Evolutionary conservation across 441 rosid genomes (phyloP).

Genomic region (Pelargonium australe): DNA sequence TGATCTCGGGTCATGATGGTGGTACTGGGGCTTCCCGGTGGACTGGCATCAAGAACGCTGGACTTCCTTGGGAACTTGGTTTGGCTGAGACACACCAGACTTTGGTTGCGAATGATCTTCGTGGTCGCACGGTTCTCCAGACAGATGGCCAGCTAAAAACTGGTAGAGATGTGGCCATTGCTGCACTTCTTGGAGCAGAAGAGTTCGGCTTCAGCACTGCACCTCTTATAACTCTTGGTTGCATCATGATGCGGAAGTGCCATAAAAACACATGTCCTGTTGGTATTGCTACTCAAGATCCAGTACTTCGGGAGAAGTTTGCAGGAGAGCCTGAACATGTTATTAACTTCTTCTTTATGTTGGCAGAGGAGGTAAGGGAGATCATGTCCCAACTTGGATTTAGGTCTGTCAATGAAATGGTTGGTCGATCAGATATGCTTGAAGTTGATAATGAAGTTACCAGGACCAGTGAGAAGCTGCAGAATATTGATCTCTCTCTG

Average conservation of each 20-base stretch:
- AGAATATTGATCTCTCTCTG: slow-evolving; percentile 83
- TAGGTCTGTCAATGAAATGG: slow-evolving; percentile 75
- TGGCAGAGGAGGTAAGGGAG: slow-evolving; percentile 97
- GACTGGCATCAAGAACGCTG: slow-evolving; percentile 99
- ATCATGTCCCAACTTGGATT: slow-evolving; percentile 96
- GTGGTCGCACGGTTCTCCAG: slow-evolving; percentile 96
- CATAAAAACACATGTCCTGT: slow-evolving; percentile 99
- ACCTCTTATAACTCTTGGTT: slow-evolving; percentile 96
- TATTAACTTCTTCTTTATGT: slow-evolving; percentile 96
- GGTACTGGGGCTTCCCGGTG: slow-evolving; percentile 99
- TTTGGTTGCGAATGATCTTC: slow-evolving; percentile 97
- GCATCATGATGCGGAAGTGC: slow-evolving; percentile 99
- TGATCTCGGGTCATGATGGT: slow-evolving; percentile 99
- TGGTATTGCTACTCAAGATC: slow-evolving; percentile 99
- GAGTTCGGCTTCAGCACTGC: slow-evolving; percentile 99
- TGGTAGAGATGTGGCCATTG: slow-evolving; percentile 97
- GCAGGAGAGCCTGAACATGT: slow-evolving; percentile 99
- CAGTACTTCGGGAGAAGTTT: slow-evolving; percentile 93
- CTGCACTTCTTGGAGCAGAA: slow-evolving; percentile 99
- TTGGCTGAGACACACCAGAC: slow-evolving; percentile 99
- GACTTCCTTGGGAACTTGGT: slow-evolving; percentile 99
- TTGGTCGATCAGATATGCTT: slow-evolving; percentile 99
- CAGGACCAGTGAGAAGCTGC: slow-evolving; percentile 72
- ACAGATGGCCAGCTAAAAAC: slow-evolving; percentile 99
- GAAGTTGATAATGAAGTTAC: slow-evolving; percentile 89